phyloP scores from a whole-genome alignment of 2,329 filamentous ascomycete genomes.

The Dothistroma pini region DNA sequence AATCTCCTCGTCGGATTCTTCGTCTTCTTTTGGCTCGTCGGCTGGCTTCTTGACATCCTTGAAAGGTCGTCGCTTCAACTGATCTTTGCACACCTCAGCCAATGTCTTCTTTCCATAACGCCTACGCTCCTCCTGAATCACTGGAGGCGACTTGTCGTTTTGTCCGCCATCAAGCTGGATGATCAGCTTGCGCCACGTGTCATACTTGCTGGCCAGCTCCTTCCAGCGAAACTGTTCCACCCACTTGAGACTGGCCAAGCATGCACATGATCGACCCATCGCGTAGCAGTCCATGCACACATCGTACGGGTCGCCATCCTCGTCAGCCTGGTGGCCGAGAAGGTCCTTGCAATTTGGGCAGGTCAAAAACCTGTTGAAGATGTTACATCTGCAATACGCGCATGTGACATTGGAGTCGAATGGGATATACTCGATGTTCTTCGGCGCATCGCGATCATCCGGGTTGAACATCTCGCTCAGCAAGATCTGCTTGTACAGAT shows the following conservation, averaged over 20 bases:
- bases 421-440: conserved; percentile 71
- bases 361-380: conserved; percentile 94
- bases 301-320: conserved; percentile 81
- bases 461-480: conserved; percentile 81
- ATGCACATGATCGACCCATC: conserved; percentile 93
- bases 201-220: conserved; percentile 72
- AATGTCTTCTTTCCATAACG: conserved; percentile 70
- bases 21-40: conserved; percentile 39
- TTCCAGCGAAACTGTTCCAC: conserved; percentile 90
- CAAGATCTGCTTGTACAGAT: conserved; percentile 72
- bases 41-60: conserved; percentile 69
- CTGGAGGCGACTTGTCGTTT: conserved; percentile 62
- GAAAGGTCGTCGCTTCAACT: conserved; percentile 74
- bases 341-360: conserved; percentile 77
- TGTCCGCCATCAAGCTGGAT: conserved; percentile 68
- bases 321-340: conserved; percentile 53
- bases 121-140: conserved; percentile 66
- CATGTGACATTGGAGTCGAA: conserved; percentile 93
- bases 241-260: conserved; percentile 81
- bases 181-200: conserved; percentile 75
- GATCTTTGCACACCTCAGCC: conserved; percentile 91
- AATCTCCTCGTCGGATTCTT: conserved; percentile 49
- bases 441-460: conserved; percentile 50
- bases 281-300: conserved; percentile 97
- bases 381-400: conserved; percentile 91